Evolutionary conservation across 495 filamentous ascomycete species (phyloP), one percentile per base, ranked within the genome.

Genomic region (Tuber magnatum): DNA sequence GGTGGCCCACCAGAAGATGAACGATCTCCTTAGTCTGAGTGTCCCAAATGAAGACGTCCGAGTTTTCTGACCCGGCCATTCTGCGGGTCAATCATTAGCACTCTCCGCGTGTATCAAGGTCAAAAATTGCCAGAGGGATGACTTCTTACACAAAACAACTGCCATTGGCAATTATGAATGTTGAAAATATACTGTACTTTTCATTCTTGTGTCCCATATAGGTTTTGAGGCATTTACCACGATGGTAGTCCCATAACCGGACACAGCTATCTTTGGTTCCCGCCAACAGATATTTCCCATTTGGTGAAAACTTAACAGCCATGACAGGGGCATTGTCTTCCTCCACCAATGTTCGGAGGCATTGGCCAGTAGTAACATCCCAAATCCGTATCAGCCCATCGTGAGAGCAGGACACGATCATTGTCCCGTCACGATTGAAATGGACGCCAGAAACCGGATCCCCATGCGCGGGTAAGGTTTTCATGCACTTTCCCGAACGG

Each of bases 341-440:
- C 86, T 97, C 93, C 8, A 99, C 93, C 9, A 99, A 86, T 0
- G 95, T 99, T 41, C 93, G 89, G 20, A 99, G 87, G 86, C 95
- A 99, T 84, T 98, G 96, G 8, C 96, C 96, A 28, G 94, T 97
- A 43, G 90, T 89, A 8, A 96, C 97, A 81, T 99, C 95, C 95
- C 95, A 99, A 73, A 99, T 90, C 48, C 95, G 87, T 73, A 97
- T 95, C 73, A 98, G 85, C 0, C 95, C 95, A 80, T 99, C 95
- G 6, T 92, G 90, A 22, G 92, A 91, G 80, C 95, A 99, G 71
- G 91, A 93, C 9, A 90, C 93, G 41, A 98, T 91, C 81, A 99
- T 85, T 2, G 95, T 99, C 9, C 95, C 95, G 78, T 99, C 95
- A 72, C 90, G 86, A 71, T 93, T 92, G 81, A 98, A 97, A 82